Evolutionary conservation across 441 rosid genomes (phyloP).

Genomic region (Sinapis alba): DNA sequence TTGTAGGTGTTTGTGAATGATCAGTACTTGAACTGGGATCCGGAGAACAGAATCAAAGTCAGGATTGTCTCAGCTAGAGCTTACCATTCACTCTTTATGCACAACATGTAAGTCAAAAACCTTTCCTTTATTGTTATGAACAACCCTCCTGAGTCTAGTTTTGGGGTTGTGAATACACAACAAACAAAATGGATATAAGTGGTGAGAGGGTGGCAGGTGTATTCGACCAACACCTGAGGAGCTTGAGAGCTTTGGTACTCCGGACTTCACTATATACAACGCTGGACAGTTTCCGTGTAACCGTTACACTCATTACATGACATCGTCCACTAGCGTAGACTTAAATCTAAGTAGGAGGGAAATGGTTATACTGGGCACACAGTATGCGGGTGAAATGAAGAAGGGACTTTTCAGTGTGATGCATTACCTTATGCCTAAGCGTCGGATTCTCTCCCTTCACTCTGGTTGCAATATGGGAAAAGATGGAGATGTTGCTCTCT

Average conservation of each 20-base stretch:
- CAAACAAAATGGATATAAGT: slow-evolving; percentile 55
- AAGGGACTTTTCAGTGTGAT: slow-evolving; percentile 98
- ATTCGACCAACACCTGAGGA: slow-evolving; percentile 98
- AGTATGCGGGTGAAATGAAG: slow-evolving; percentile 99
- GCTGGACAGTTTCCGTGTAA: slow-evolving; percentile 99
- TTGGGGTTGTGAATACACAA: background rate
- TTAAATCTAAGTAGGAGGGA: slow-evolving; percentile 93
- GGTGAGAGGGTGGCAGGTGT: slow-evolving; percentile 82
- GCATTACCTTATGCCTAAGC: slow-evolving; percentile 99
- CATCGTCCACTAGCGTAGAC: slow-evolving; percentile 98
- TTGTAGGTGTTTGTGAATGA: slow-evolving; percentile 85
- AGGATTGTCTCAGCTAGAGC: slow-evolving; percentile 97
- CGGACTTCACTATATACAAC: slow-evolving; percentile 98
- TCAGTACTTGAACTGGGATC: slow-evolving; percentile 93
- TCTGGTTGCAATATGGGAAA: slow-evolving; percentile 99
- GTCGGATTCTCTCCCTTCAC: slow-evolving; percentile 90
- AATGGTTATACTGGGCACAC: slow-evolving; percentile 99
- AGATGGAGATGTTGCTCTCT: slow-evolving; percentile 99
- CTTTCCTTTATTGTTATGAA: background rate
- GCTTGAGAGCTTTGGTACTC: slow-evolving; percentile 98
- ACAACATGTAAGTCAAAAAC: slow-evolving; percentile 84
- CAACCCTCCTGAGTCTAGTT: background rate
- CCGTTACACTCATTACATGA: slow-evolving; percentile 99
- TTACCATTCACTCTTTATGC: slow-evolving; percentile 98
- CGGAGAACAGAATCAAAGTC: slow-evolving; percentile 85